A percentile compares a stretch with the other conserved stretches of the same genome.
Conservation (phyloP, 345 rosid genomes). For the Anastatica hierochuntica region DNA sequence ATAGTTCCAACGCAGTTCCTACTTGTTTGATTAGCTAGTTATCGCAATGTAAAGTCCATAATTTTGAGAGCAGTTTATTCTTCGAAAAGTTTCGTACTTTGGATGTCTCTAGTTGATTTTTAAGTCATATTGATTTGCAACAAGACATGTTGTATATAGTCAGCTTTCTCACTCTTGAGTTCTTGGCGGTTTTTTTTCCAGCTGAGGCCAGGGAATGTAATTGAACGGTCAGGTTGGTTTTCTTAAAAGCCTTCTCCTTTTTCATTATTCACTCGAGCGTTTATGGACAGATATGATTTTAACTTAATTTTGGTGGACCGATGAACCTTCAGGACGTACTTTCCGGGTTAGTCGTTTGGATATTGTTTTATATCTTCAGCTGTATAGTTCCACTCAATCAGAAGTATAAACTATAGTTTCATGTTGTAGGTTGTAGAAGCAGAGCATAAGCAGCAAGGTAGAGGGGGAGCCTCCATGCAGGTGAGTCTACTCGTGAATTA, state of each 20-base stretch:
- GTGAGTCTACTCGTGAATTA: too few species aligned
- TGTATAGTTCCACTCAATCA: neutral
- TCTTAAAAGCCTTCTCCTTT: neutral
- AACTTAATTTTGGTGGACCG: conserved; percentile 9
- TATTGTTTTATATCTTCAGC: neutral
- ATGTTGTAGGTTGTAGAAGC: conserved; percentile 51
- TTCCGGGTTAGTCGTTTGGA: conserved; percentile 41
- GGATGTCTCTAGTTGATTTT: too few species aligned
- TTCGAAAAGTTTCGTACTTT: too few species aligned
- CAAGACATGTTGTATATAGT: too few species aligned
- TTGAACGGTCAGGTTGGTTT: conserved; percentile 65
- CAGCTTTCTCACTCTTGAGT: neutral
- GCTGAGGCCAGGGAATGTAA: conserved; percentile 76
- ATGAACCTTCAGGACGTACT: conserved; percentile 48
- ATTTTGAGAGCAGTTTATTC: too few species aligned
- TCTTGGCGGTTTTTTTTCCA: conserved; percentile 19
- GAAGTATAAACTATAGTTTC: neutral
- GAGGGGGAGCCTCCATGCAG: conserved; percentile 94
- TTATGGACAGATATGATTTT: neutral
- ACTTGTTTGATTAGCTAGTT: too few species aligned
- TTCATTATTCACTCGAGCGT: neutral
- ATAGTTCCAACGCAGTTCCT: too few species aligned
- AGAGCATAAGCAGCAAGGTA: conserved; percentile 79
- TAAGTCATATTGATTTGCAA: too few species aligned
- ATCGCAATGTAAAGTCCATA: too few species aligned